Evolutionary conservation across 768 basidiomycete species (phyloP).

Genomic region (Strobilomyces echinocephalus): DNA sequence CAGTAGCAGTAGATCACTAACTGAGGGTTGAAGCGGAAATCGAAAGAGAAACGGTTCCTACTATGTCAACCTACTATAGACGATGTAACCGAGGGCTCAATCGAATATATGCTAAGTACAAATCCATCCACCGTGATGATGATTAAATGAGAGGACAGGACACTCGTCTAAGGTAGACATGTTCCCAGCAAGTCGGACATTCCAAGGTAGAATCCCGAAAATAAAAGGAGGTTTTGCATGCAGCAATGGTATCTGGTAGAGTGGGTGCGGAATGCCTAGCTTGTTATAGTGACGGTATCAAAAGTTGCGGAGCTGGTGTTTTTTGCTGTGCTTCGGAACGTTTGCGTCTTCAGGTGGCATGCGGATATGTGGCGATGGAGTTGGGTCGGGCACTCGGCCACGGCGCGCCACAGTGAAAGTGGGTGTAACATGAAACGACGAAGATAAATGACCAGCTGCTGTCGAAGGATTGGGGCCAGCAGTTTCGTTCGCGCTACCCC

Average conservation of each 20-base stretch:
- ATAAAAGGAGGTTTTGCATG: constrained; percentile 6
- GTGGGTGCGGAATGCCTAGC: neutral
- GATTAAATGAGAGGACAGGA: constrained; percentile 32
- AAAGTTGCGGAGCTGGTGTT: constrained; percentile 7
- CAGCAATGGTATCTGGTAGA: neutral
- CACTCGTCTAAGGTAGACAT: constrained; percentile 19
- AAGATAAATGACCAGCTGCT: constrained; percentile 11
- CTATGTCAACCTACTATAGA: constrained; percentile 13
- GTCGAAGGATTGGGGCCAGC: constrained; percentile 17
- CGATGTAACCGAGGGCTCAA: constrained; percentile 8
- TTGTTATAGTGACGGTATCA: constrained; percentile 6
- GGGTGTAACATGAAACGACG: constrained; percentile 48
- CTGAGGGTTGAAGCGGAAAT: neutral
- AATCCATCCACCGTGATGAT: constrained; percentile 15
- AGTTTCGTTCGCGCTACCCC: constrained; percentile 53
- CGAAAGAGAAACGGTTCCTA: neutral
- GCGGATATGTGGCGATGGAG: constrained; percentile 11
- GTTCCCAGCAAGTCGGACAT: constrained; percentile 13
- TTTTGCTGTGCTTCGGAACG: constrained; percentile 9
- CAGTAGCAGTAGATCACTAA: neutral
- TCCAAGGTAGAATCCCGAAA: constrained; percentile 1
- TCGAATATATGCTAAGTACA: constrained; percentile 26
- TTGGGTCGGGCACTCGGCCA: constrained; percentile 15
- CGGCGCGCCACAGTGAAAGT: constrained; percentile 55
- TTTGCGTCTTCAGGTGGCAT: constrained; percentile 3